These are phyloP conservation scores for Triticum dicoccoides DNA, from an alignment of 176 grass and related monocot genomes.

Conservation along the genomic window DNA sequence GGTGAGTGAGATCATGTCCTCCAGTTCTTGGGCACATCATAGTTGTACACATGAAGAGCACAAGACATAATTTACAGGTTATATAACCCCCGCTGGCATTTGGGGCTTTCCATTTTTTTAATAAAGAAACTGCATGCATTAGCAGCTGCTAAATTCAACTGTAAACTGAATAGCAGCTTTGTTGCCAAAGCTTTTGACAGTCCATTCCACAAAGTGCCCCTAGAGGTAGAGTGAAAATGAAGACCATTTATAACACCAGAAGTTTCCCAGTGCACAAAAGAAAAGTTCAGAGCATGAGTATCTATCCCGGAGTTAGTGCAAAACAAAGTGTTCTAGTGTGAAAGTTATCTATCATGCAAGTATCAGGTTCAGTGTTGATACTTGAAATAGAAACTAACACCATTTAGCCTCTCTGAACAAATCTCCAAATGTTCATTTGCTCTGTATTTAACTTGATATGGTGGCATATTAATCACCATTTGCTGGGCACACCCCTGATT, in stretches of 20 bases:
- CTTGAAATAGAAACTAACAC: neutral
- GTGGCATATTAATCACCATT: neutral
- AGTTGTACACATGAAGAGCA: no score
- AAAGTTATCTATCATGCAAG: neutral
- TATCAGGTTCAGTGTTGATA: neutral
- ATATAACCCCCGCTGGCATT: no score
- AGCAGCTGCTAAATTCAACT: no score
- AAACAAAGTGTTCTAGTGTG: neutral
- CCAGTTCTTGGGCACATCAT: no score
- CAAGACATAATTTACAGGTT: no score
- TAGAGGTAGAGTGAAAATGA: neutral
- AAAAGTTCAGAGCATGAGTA: neutral
- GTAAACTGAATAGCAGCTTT: no score
- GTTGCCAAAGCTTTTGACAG: no score
- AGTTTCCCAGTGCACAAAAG: neutral
- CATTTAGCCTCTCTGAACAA: neutral
- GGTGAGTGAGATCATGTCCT: no score
- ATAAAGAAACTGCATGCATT: no score
- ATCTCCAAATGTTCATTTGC: neutral
- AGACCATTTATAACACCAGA: neutral
- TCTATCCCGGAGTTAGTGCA: neutral
- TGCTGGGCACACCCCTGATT: neutral
- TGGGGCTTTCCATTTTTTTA: no score
- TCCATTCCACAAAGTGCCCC: no score
- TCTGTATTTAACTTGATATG: neutral